A percentile compares a stretch with the other conserved stretches of the same genome.
phyloP scores from a whole-genome alignment of 148 eudicot genomes.

The Amaranthus hypochondriacus region DNA sequence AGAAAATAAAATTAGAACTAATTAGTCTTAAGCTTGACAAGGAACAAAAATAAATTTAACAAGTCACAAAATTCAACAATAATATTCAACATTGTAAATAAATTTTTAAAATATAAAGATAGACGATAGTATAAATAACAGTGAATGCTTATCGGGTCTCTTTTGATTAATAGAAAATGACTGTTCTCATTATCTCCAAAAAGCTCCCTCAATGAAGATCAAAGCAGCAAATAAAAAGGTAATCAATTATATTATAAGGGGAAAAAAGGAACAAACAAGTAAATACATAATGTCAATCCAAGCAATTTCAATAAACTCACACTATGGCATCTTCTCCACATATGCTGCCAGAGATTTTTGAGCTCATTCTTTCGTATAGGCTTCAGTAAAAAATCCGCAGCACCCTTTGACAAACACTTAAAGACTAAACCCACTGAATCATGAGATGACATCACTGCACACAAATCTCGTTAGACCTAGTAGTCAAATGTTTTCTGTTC shows the following conservation, averaged over 20 bases:
- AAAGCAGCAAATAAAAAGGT: too few relatives aligned
- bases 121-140: too few relatives aligned
- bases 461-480: constrained; percentile 21
- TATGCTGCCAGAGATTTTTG: constrained; percentile 65
- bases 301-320: constrained; percentile 32
- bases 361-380: constrained; percentile 67
- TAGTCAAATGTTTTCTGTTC: not conserved
- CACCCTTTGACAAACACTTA: constrained; percentile 64
- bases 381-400: constrained; percentile 59
- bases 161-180: too few relatives aligned
- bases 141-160: too few relatives aligned
- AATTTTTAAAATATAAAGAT: too few relatives aligned
- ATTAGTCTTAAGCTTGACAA: not conserved
- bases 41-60: not conserved
- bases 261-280: not conserved
- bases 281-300: not conserved
- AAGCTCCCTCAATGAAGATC: too few relatives aligned
- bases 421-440: constrained; percentile 67
- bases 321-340: constrained; percentile 68
- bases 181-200: too few relatives aligned
- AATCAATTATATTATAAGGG: too few relatives aligned
- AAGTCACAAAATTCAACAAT: not conserved
- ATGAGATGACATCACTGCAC: constrained; percentile 74
- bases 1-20: not conserved
- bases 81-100: too few relatives aligned